phyloP scores from a whole-genome alignment of 2,329 filamentous ascomycete genomes.

The Scytalidium lignicola region DNA sequence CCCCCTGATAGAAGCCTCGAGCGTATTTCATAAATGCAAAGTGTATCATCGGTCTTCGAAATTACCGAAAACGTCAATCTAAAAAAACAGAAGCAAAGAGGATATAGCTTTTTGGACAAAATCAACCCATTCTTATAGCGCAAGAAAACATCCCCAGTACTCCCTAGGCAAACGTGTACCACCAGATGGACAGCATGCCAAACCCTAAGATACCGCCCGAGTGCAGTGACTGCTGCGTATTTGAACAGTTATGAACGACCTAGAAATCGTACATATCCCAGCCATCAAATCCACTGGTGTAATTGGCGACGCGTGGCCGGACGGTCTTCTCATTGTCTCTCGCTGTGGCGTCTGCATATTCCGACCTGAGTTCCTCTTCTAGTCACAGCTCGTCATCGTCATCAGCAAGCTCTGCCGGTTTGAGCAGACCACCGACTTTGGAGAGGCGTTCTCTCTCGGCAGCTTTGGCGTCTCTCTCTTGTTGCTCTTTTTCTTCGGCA shows the following conservation, averaged over 20 bases:
- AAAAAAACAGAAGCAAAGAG: not conserved
- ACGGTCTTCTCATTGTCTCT: conserved; percentile 8
- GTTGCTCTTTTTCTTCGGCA: conserved; percentile 90
- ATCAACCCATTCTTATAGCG: conserved; percentile 19
- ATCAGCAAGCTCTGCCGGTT: conserved; percentile 91
- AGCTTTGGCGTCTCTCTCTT: conserved; percentile 76
- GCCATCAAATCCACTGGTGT: conserved; percentile 44
- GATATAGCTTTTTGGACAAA: conserved; percentile 19
- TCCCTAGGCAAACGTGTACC: not conserved
- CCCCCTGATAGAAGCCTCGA: not conserved
- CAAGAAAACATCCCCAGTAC: conserved; percentile 18
- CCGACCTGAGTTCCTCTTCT: conserved; percentile 58
- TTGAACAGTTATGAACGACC: conserved; percentile 7
- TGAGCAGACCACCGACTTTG: conserved; percentile 92
- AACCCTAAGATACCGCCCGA: not conserved
- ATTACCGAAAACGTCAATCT: not conserved
- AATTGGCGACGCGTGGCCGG: conserved; percentile 18
- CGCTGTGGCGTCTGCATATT: conserved; percentile 33
- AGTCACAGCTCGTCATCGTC: conserved; percentile 89
- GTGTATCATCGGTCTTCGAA: not conserved
- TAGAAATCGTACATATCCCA: conserved; percentile 63
- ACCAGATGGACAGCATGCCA: not conserved
- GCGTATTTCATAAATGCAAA: not conserved
- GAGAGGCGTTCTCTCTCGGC: conserved; percentile 87
- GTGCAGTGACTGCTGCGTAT: not conserved